Evolutionary conservation across 768 basidiomycete species (phyloP).

Genomic region (Hygrophorus russula): DNA sequence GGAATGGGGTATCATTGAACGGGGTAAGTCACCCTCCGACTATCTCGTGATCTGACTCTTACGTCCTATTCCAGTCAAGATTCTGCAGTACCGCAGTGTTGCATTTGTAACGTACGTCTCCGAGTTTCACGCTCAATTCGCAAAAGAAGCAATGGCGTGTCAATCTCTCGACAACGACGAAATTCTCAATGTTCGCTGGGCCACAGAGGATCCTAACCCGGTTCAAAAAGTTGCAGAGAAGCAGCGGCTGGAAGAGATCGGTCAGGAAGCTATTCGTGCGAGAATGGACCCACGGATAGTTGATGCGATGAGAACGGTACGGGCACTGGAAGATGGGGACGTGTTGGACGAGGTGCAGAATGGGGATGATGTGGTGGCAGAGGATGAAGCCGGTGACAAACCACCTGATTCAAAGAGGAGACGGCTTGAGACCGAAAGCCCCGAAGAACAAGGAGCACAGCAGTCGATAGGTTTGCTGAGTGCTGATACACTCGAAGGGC

Average conservation of each 20-base stretch:
- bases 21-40: conserved; percentile 44
- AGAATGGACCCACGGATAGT: conserved; percentile 82
- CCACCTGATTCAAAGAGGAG: conserved; percentile 24
- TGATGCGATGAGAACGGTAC: conserved; percentile 76
- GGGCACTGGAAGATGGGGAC: conserved; percentile 82
- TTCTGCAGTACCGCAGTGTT: conserved; percentile 88
- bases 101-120: conserved; percentile 93
- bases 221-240: conserved; percentile 81
- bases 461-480: conserved; percentile 55
- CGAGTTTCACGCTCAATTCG: conserved; percentile 86
- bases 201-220: conserved; percentile 97
- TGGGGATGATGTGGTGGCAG: conserved; percentile 22
- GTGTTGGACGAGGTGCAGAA: conserved; percentile 27
- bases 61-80: conserved; percentile 48
- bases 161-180: conserved; percentile 97
- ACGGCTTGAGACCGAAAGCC: conserved; percentile 18
- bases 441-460: conserved; percentile 18
- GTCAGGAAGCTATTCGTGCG: conserved; percentile 77
- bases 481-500: conserved; percentile 77
- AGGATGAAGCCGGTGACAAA: conserved; percentile 24
- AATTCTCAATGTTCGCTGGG: conserved; percentile 97
- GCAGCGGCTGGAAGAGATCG: conserved; percentile 69
- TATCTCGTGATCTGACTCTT: conserved; percentile 16
- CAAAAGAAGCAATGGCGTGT: conserved; percentile 98
- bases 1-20: conserved; percentile 91